Evolutionary conservation across 306 rosid species (phyloP).

Genomic region (Rosa rugosa): DNA sequence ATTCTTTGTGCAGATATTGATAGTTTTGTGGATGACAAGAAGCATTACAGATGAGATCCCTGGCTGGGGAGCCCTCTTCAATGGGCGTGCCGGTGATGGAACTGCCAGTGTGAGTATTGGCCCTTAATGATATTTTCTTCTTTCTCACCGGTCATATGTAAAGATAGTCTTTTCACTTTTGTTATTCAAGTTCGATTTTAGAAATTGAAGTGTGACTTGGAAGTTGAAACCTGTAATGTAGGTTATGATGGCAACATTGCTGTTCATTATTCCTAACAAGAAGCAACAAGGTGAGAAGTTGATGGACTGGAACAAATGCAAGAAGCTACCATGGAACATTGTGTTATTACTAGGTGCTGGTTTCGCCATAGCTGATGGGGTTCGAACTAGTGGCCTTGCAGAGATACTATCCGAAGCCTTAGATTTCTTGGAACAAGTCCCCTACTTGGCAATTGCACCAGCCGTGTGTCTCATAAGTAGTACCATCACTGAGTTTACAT

Average conservation of each 20-base stretch:
- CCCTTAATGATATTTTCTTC: not conserved
- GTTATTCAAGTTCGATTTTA: not conserved
- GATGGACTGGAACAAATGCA: slow-evolving; percentile 94
- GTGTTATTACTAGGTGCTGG: slow-evolving; percentile 83
- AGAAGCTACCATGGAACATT: slow-evolving; percentile 82
- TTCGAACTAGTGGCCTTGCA: slow-evolving; percentile 70
- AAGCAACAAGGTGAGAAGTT: slow-evolving; percentile 71
- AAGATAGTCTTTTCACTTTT: not conserved
- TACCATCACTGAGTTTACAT: slow-evolving; percentile 73
- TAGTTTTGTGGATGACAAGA: slow-evolving; percentile 89
- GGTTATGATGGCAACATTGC: slow-evolving; percentile 73
- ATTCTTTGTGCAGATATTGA: slow-evolving; percentile 49
- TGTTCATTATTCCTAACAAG: slow-evolving; percentile 88
- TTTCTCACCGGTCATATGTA: no score
- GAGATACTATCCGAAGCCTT: slow-evolving; percentile 53
- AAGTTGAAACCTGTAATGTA: slow-evolving; percentile 14
- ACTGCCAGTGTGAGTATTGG: slow-evolving; percentile 69
- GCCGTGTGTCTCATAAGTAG: slow-evolving; percentile 63
- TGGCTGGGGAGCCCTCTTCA: slow-evolving; percentile 85
- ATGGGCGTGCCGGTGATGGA: slow-evolving; percentile 85
- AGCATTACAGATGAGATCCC: slow-evolving; percentile 82
- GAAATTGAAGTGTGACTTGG: not conserved
- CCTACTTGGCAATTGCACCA: slow-evolving; percentile 69
- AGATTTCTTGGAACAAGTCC: slow-evolving; percentile 57
- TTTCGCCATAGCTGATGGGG: slow-evolving; percentile 89